phyloP scores from a whole-genome alignment of 768 basidiomycete species.

The Mycena amicta region DNA sequence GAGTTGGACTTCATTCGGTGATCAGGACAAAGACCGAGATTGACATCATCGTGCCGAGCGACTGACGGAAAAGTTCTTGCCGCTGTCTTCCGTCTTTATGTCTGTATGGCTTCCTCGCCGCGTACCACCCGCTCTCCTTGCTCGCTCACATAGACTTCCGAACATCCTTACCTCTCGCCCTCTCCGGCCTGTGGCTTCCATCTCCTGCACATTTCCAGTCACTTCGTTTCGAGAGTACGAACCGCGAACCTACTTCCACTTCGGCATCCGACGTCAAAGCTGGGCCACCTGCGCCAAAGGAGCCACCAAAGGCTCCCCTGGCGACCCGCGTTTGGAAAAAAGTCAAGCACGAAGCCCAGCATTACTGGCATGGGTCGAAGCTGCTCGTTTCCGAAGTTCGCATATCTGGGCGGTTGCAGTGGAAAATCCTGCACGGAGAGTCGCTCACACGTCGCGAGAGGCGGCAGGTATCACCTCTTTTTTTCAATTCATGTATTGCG shows the following conservation, averaged over 20 bases:
- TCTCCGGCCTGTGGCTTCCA: constrained; percentile 24
- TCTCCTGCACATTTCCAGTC: constrained; percentile 14
- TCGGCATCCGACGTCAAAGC: constrained; percentile 47
- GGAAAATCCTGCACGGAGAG: constrained; percentile 91
- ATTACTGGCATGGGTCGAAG: constrained; percentile 97
- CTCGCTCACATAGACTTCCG: constrained; percentile 41
- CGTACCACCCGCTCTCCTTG: constrained; percentile 43
- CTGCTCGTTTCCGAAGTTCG: constrained; percentile 92
- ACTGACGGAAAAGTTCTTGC: constrained; percentile 10
- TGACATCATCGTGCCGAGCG: neutral
- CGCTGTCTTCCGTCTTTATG: constrained; percentile 43
- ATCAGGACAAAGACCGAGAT: no score
- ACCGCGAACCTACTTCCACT: constrained; percentile 27
- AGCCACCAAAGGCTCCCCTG: constrained; percentile 45
- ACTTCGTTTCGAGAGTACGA: constrained; percentile 39
- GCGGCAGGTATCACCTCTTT: constrained; percentile 66
- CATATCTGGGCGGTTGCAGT: constrained; percentile 84
- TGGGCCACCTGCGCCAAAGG: constrained; percentile 50
- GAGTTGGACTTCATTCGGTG: no score
- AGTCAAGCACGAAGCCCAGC: constrained; percentile 92
- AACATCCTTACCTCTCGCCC: constrained; percentile 27
- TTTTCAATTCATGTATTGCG: no score
- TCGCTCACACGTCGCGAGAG: constrained; percentile 90
- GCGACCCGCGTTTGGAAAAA: constrained; percentile 80
- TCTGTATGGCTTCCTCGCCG: constrained; percentile 77